phyloP scores from a whole-genome alignment of 768 basidiomycete genomes.

The Rhodotorula taiwanensis region DNA sequence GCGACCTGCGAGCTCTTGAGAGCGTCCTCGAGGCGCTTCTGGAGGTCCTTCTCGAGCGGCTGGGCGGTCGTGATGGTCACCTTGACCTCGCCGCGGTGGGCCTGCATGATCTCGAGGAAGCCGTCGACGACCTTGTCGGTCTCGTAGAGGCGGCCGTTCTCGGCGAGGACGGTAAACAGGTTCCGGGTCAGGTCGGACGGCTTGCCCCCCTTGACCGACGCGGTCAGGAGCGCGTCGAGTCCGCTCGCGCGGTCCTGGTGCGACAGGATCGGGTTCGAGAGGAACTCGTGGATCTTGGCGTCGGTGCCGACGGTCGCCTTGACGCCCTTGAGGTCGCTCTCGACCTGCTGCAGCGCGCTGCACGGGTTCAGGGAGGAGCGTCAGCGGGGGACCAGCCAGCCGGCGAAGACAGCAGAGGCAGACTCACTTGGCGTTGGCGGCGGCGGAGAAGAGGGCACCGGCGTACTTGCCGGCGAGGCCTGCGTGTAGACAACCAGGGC shows the following conservation, averaged over 20 bases:
- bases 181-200: conserved; percentile 61
- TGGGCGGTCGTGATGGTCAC: conserved; percentile 66
- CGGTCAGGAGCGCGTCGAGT: conserved; percentile 59
- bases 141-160: conserved; percentile 85
- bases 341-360: conserved; percentile 80
- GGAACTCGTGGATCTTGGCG: conserved; percentile 62
- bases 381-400: background rate
- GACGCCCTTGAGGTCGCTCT: conserved; percentile 70
- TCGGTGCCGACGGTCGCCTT: conserved; percentile 58
- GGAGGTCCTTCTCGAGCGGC: conserved; percentile 68
- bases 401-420: background rate
- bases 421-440: conserved; percentile 34
- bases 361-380: conserved; percentile 39
- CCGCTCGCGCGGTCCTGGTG: conserved; percentile 64
- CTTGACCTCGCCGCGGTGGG: conserved; percentile 86
- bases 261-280: conserved; percentile 87
- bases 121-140: conserved; percentile 78
- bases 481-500: background rate
- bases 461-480: conserved; percentile 44
- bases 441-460: conserved; percentile 42
- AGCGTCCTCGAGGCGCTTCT: conserved; percentile 69
- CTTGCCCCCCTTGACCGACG: conserved; percentile 49
- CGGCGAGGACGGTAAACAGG: conserved; percentile 77
- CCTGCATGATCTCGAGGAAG: conserved; percentile 79
- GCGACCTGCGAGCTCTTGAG: conserved; percentile 81